A percentile compares a stretch with the other conserved stretches of the same genome.
phyloP scores from a whole-genome alignment of 2,329 filamentous ascomycete species.

The Cytospora schulzeri region DNA sequence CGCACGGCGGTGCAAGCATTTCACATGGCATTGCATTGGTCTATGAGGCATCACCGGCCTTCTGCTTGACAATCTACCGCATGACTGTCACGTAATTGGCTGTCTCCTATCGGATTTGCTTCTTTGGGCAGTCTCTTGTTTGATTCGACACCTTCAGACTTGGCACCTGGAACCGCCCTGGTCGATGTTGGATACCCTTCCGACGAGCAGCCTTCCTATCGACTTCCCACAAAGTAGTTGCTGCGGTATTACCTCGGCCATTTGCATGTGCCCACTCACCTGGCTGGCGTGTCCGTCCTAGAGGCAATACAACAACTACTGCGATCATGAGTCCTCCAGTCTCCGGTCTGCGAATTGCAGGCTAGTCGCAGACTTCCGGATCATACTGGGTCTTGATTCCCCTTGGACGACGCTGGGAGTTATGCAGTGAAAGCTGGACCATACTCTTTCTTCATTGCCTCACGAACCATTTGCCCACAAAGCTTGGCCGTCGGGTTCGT shows the following conservation, averaged over 20 bases:
- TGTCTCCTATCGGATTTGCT: background rate
- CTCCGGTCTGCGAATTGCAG: background rate
- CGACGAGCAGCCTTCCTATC: background rate
- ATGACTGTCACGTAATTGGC: background rate
- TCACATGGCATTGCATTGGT: background rate
- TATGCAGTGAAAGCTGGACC: constrained; percentile 46
- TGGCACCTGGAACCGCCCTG: background rate
- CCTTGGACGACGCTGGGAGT: background rate
- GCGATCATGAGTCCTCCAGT: background rate
- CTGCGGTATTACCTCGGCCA: background rate
- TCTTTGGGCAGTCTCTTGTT: background rate
- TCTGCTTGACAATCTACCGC: background rate
- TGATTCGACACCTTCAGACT: background rate
- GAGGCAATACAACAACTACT: background rate
- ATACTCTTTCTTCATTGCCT: constrained; percentile 71
- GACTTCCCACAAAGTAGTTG: background rate
- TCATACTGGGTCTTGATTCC: background rate
- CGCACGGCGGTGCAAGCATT: background rate
- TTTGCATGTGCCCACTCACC: background rate
- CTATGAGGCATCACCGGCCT: background rate
- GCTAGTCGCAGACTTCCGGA: too few species aligned
- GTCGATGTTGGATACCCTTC: background rate
- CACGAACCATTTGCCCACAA: constrained; percentile 68
- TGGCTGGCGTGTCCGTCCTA: background rate
- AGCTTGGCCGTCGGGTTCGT: constrained; percentile 70